phyloP scores from a whole-genome alignment of 192 early-diverging fungal species.

The Gonapodya sp. region DNA sequence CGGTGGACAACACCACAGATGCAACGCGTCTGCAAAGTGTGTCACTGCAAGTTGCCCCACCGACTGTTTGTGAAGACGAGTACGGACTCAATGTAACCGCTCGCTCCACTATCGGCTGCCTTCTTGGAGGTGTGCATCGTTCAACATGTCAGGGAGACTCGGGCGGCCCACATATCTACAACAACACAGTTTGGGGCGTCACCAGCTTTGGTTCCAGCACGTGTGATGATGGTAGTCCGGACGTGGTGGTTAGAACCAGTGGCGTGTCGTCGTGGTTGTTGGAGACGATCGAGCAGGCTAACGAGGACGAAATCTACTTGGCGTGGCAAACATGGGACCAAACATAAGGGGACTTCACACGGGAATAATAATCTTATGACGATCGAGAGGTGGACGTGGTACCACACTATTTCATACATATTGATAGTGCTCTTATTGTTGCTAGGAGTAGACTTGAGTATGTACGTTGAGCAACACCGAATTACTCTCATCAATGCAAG shows the following conservation, averaged over 20 bases:
- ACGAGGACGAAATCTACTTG: background rate
- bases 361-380: too few relatives aligned
- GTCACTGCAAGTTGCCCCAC: background rate
- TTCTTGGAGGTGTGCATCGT: background rate
- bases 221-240: background rate
- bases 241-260: background rate
- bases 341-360: too few relatives aligned
- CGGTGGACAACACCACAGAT: background rate
- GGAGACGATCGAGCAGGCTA: background rate
- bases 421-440: too few relatives aligned
- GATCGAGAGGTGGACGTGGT: too few relatives aligned
- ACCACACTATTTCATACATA: too few relatives aligned
- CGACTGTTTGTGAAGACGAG: background rate
- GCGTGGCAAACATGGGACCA: background rate
- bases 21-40: background rate
- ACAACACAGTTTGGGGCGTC: background rate
- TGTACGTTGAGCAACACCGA: too few relatives aligned
- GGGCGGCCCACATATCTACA: background rate
- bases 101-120: background rate
- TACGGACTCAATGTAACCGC: background rate
- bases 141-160: background rate
- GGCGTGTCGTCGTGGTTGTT: background rate
- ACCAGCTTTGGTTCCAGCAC: conserved; percentile 1
- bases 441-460: too few relatives aligned
- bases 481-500: too few relatives aligned